Evolutionary conservation across 768 basidiomycete genomes (phyloP).

Genomic region (Ephemerocybe angulata): DNA sequence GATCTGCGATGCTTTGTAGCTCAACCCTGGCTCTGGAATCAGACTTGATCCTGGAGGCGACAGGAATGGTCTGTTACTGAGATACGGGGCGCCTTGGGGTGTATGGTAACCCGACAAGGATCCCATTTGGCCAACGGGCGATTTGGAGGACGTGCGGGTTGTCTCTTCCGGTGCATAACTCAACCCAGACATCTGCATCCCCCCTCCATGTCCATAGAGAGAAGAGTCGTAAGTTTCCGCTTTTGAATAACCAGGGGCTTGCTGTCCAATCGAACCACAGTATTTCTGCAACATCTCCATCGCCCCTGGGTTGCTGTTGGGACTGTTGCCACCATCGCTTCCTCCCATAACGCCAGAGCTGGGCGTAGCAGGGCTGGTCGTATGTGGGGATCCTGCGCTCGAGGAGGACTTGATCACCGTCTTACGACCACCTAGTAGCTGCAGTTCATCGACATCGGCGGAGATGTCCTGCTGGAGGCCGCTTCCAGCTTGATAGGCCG

Average conservation of each 20-base stretch:
- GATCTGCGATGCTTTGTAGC: not conserved
- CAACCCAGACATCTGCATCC: not conserved
- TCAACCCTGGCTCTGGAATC: conserved; percentile 2
- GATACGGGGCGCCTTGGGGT: not conserved
- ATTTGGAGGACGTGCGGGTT: not conserved
- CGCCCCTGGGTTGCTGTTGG: conserved; percentile 18
- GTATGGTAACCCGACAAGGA: not conserved
- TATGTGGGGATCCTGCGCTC: conserved; percentile 4
- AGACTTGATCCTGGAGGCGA: conserved; percentile 2
- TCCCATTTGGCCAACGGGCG: no score
- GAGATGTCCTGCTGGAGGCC: conserved; percentile 9
- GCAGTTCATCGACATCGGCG: conserved; percentile 29
- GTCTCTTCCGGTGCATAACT: not conserved
- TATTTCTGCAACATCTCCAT: conserved; percentile 24
- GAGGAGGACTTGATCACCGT: conserved; percentile 28
- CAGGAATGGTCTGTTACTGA: not conserved
- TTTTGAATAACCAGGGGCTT: conserved; percentile 8
- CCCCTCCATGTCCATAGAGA: not conserved
- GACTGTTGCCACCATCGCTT: conserved; percentile 17
- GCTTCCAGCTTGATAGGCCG: conserved; percentile 26
- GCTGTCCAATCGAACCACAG: conserved; percentile 12
- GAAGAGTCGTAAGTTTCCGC: conserved; percentile 6
- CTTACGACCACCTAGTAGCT: conserved; percentile 37
- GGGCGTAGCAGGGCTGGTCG: conserved; percentile 16
- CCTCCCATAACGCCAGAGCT: conserved; percentile 14